phyloP scores from a whole-genome alignment of 352 stramenopile species.

The Phytophthora fragariaefolia region DNA sequence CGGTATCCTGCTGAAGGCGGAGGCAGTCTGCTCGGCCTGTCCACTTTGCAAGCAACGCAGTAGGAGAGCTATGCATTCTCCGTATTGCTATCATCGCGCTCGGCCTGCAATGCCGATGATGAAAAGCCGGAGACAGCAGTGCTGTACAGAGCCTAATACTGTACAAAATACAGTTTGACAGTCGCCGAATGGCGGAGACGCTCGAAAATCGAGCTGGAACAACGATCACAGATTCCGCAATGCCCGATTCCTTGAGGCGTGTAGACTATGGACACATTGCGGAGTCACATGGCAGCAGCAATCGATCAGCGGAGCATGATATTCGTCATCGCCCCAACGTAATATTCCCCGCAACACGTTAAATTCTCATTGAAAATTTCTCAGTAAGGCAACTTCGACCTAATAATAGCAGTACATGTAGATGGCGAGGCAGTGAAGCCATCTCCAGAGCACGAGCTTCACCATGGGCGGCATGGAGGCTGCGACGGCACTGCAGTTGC shows the following conservation, averaged over 20 bases:
- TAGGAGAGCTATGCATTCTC: constrained; percentile 11
- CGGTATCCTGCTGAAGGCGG: background rate
- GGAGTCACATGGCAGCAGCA: background rate
- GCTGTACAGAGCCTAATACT: too few relatives aligned
- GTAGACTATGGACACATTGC: background rate
- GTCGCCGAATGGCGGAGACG: too few relatives aligned
- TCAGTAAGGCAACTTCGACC: background rate
- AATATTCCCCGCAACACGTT: background rate
- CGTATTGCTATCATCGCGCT: constrained; percentile 23
- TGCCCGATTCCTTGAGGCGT: constrained; percentile 4
- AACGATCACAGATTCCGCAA: background rate
- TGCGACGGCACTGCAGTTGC: constrained; percentile 25
- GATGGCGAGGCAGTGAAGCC: constrained; percentile 4
- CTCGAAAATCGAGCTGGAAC: background rate
- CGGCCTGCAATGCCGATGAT: constrained; percentile 1
- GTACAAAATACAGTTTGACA: too few relatives aligned
- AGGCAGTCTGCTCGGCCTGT: background rate
- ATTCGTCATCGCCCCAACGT: background rate
- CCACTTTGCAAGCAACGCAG: too few relatives aligned
- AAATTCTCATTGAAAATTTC: too few relatives aligned
- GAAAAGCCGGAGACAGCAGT: constrained; percentile 20
- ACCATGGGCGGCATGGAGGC: constrained; percentile 18
- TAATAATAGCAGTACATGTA: too few relatives aligned
- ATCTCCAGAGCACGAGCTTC: background rate
- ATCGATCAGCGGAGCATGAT: background rate